Evolutionary conservation across 73 alveolate species (phyloP).

Genomic region (Effrenium voratum): DNA sequence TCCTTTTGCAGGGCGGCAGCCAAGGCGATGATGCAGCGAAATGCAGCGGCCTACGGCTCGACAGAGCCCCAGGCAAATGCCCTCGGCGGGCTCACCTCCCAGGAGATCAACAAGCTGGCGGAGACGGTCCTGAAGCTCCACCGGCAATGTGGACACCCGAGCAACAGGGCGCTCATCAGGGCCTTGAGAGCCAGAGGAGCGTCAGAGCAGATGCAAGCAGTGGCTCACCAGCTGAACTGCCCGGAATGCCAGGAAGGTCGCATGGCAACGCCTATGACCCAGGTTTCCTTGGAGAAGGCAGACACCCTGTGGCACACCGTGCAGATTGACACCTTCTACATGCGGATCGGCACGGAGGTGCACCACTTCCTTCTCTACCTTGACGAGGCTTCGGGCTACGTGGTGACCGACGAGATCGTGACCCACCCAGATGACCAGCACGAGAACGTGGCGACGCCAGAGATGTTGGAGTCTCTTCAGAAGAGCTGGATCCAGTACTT

Average conservation of each 20-base stretch:
- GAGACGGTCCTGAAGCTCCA: conserved; percentile 1
- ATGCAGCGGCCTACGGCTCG: background rate
- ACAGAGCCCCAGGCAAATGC: background rate
- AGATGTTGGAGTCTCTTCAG: background rate
- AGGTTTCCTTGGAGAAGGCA: background rate
- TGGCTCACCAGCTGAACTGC: background rate
- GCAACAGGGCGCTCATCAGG: conserved; percentile 17
- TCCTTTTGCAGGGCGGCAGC: background rate
- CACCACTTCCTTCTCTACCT: conserved; percentile 34
- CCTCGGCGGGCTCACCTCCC: background rate
- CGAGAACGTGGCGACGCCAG: background rate
- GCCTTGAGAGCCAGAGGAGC: conserved; percentile 1
- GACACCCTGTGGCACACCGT: background rate
- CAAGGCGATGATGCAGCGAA: background rate
- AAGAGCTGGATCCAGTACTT: conserved; percentile 32
- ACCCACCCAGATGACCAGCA: background rate
- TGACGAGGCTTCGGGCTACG: conserved; percentile 39
- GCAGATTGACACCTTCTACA: background rate
- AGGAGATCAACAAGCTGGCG: background rate
- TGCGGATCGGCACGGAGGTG: background rate
- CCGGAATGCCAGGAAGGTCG: background rate
- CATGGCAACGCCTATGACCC: background rate
- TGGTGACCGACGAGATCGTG: background rate
- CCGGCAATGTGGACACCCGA: conserved; percentile 39
- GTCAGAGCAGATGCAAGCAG: background rate